These are phyloP conservation scores for Yarrowia sp. DNA, from an alignment of 805 yeast genomes.

Conservation along the genomic window DNA sequence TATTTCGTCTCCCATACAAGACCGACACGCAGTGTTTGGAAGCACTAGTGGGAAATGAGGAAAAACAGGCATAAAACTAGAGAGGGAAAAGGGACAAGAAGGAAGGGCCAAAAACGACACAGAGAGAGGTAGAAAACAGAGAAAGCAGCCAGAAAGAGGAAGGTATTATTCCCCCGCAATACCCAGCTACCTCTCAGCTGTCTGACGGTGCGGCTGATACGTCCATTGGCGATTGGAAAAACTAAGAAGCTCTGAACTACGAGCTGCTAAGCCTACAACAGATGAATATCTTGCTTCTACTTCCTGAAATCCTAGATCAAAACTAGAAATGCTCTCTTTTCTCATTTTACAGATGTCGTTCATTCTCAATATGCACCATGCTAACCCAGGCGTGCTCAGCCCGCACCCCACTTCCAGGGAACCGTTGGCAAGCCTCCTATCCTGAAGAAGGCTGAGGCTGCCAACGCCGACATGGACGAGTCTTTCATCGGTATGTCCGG, in stretches of 20 bases:
- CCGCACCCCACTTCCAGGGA: constrained; percentile 37
- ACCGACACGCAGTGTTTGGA: background rate
- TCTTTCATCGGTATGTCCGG: constrained; percentile 96
- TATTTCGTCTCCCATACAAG: background rate
- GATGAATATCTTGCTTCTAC: too few relatives aligned
- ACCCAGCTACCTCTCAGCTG: constrained; percentile 13
- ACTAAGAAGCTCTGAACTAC: too few relatives aligned
- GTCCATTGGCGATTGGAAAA: background rate
- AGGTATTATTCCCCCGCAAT: background rate
- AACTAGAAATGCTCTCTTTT: too few relatives aligned
- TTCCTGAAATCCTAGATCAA: too few relatives aligned
- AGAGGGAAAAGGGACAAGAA: too few relatives aligned
- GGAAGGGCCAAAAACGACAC: background rate
- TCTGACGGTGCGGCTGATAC: constrained; percentile 17
- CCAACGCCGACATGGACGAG: constrained; percentile 54
- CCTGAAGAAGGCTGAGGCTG: constrained; percentile 35
- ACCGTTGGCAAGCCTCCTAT: constrained; percentile 33
- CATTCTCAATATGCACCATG: background rate
- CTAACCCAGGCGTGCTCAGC: constrained; percentile 36
- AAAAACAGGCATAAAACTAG: background rate
- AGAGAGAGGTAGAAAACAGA: too few relatives aligned
- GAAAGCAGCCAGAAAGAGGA: background rate
- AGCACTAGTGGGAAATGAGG: constrained; percentile 3
- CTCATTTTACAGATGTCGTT: too few relatives aligned
- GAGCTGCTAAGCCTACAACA: too few relatives aligned